A percentile compares a stretch with the other conserved stretches of the same genome.
These are phyloP conservation scores for Fraxinus floribunda DNA, from an alignment of 305 asterid genomes.

Conservation along the genomic window DNA sequence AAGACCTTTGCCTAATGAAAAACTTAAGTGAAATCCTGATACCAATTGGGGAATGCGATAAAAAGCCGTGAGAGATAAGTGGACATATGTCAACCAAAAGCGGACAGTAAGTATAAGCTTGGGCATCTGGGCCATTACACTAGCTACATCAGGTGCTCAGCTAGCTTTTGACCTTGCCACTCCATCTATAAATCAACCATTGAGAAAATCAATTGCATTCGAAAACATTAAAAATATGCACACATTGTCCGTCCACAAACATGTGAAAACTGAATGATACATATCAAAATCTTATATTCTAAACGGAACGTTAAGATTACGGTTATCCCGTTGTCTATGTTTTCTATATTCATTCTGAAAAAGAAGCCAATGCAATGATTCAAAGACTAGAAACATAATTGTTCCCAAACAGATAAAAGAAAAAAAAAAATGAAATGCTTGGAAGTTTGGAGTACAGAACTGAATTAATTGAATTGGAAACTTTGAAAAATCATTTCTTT, in stretches of 20 bases:
- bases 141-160: conserved; percentile 87
- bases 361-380: not conserved
- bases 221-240: not conserved
- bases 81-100: too few relatives aligned
- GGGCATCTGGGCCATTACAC: too few relatives aligned
- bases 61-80: too few relatives aligned
- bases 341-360: not conserved
- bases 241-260: not conserved
- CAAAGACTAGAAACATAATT: not conserved
- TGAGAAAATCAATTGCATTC: conserved; percentile 4
- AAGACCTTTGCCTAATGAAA: too few relatives aligned
- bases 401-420: not conserved
- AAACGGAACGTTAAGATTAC: not conserved
- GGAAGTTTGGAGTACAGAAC: not conserved
- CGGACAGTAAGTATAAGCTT: too few relatives aligned
- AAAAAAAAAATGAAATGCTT: not conserved
- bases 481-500: not conserved
- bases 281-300: not conserved
- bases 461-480: not conserved
- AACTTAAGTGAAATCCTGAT: too few relatives aligned
- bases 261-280: not conserved
- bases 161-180: conserved; percentile 96
- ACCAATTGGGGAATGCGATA: too few relatives aligned
- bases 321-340: not conserved
- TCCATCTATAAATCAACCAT: conserved; percentile 58